Base-by-base conservation (phyloP, 495 filamentous ascomycete genomes). In the Penicillium longicatenatum region DNA sequence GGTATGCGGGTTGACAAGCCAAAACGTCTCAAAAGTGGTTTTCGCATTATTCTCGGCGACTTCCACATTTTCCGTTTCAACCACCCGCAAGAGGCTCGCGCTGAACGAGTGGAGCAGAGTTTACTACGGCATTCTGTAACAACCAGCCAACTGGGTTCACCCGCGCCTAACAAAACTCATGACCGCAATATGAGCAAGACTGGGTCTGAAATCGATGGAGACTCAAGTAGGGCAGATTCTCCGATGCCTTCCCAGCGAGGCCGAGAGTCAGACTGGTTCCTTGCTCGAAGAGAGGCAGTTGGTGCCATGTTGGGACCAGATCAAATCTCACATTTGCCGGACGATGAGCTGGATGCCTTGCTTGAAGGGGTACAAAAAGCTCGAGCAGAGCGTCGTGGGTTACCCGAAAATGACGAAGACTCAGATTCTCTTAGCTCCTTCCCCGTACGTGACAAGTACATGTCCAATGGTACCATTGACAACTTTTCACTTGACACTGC, bases 21-120 rank as follows among this genome's bases (percentile, higher is more conserved):
- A 10, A 92, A 86, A 55, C 83, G 91, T 50, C 77, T 99, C 41
- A 86, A 91, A 62, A 97, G 92, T 73, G 94, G 94, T 31, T 94
- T 90, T 71, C 89, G 94, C 26, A 90, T 99, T 43, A 99, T 99
- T 47, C 77, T 99, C 10, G 94, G 95, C 16, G 94, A 99, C 71
- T 99, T 99, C 66, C 94, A 99, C 69, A 99, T 99, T 54, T 99
- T 98, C 73, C 83, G 94, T 55, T 99, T 99, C 78, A 99, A 99
- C 62, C 91, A 99, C 69, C 94, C 94, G 1, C 87, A 96, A 77
- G 94, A 99, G 75, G 94, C 95, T 35, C 85, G 91, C 14, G 92
- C 92, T 7, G 94, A 99, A 72, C 79, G 95, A 52, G 92, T 93
- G 14, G 92, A 96, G 63, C 86, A 92, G 62, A 96, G 91, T 64